Conservation (phyloP, 371 early-diverging fungal genomes). For the Circinella minor region DNA sequence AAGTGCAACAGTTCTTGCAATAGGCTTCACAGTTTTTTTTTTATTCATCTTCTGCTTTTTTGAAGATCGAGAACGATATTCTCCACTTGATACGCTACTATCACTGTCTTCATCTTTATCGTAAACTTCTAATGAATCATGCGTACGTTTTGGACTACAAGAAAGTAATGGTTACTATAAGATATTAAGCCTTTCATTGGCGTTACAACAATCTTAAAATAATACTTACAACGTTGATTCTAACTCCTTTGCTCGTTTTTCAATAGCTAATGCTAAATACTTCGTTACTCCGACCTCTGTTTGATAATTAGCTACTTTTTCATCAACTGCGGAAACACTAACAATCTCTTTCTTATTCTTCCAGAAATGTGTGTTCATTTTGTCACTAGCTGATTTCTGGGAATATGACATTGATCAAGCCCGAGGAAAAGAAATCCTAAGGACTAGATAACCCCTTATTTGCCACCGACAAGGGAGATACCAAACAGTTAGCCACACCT, state of each 20-base stretch:
- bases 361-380: not conserved
- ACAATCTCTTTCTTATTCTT: too few species aligned
- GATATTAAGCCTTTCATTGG: not conserved
- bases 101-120: not conserved
- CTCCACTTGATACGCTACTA: not conserved
- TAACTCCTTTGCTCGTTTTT: not conserved
- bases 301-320: not conserved
- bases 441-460: too few species aligned
- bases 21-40: not conserved
- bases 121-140: not conserved
- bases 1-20: not conserved
- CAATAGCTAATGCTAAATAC: not conserved
- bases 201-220: slow-evolving; percentile 8
- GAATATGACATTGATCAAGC: too few species aligned
- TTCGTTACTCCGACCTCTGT: not conserved
- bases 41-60: not conserved
- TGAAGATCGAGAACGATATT: not conserved
- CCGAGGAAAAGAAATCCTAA: too few species aligned
- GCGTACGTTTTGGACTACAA: not conserved
- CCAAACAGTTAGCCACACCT: too few species aligned
- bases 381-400: not conserved
- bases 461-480: too few species aligned
- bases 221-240: not conserved
- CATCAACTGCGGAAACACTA: not conserved
- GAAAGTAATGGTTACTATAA: too few species aligned